Conservation (phyloP, 495 filamentous ascomycete species). For the Penicillium odoratum region DNA sequence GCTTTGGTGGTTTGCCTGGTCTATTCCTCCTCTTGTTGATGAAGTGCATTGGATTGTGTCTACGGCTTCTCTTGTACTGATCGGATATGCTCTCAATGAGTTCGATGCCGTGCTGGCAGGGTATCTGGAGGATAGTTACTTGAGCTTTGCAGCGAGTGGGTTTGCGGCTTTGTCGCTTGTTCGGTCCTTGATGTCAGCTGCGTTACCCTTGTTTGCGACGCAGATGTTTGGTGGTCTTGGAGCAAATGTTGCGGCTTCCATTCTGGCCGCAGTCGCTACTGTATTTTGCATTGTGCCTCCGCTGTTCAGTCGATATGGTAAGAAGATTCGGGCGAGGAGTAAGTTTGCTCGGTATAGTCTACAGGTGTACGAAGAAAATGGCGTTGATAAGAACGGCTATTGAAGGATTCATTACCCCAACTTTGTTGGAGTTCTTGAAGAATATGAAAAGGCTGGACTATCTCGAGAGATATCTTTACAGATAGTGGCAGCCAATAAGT, state of each 20-base stretch:
- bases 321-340: conserved; percentile 37
- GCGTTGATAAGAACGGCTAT: conserved; percentile 16
- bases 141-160: conserved; percentile 41
- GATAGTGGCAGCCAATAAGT: not conserved
- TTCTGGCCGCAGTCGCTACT: conserved; percentile 43
- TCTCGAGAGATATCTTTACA: not conserved
- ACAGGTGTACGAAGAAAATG: conserved; percentile 25
- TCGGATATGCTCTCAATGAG: conserved; percentile 49
- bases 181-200: conserved; percentile 34
- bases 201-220: conserved; percentile 42
- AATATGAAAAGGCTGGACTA: not conserved
- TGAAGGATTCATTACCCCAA: not conserved
- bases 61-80: conserved; percentile 30
- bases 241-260: conserved; percentile 36
- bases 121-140: conserved; percentile 50
- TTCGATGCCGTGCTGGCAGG: conserved; percentile 42
- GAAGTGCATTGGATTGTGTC: conserved; percentile 38
- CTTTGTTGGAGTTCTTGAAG: not conserved
- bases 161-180: conserved; percentile 42
- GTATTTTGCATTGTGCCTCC: conserved; percentile 38
- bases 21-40: conserved; percentile 36
- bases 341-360: conserved; percentile 42
- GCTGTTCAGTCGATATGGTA: conserved; percentile 38
- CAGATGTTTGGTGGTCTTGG: conserved; percentile 41
- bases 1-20: conserved; percentile 49